A percentile compares a stretch with the other conserved stretches of the same genome.
Conservation (phyloP, 2,329 filamentous ascomycete species). For the Thelonectria rubi region DNA sequence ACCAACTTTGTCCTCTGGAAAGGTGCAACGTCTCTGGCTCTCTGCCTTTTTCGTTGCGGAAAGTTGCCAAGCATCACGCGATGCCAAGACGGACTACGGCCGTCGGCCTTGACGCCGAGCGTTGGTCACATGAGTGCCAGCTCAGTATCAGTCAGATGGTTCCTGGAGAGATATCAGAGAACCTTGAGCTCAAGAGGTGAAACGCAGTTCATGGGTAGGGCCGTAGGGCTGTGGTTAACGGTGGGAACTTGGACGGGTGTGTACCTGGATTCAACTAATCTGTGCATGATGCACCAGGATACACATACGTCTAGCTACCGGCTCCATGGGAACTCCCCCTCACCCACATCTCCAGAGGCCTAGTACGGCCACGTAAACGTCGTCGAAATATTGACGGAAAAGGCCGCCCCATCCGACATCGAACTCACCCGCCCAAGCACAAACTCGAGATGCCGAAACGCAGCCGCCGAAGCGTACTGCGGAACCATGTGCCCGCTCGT, state of each 20-base stretch:
- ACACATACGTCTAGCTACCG: too few species aligned
- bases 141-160: background rate
- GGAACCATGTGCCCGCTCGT: constrained; percentile 74
- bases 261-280: too few species aligned
- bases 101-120: constrained; percentile 3
- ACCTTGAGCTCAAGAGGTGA: too few species aligned
- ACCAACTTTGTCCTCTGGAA: too few species aligned
- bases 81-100: constrained; percentile 23
- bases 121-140: background rate
- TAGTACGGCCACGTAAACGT: background rate
- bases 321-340: too few species aligned
- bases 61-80: constrained; percentile 23
- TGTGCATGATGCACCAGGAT: too few species aligned
- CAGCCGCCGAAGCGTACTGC: constrained; percentile 73
- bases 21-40: background rate
- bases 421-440: constrained; percentile 74
- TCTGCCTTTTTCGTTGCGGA: constrained; percentile 1
- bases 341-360: too few species aligned
- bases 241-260: too few species aligned
- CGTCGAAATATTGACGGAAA: background rate
- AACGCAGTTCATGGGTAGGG: too few species aligned
- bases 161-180: background rate
- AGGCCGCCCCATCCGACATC: background rate
- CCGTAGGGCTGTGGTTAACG: too few species aligned
- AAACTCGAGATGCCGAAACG: constrained; percentile 79